Evolutionary conservation across 345 rosid genomes (phyloP).

Genomic region (Aquilaria sinensis): DNA sequence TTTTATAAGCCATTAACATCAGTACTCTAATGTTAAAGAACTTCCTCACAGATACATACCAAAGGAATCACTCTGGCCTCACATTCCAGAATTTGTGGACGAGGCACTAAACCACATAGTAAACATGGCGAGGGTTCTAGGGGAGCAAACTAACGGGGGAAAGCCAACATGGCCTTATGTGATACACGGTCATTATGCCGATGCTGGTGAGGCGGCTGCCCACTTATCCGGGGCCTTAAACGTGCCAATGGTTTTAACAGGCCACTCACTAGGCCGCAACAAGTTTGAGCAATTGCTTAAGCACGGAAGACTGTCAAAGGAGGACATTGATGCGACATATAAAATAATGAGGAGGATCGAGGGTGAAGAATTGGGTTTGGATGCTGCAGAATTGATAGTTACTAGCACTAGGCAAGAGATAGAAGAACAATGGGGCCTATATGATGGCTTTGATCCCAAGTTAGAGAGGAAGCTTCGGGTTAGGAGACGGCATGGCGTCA

Average conservation of each 20-base stretch:
- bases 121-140: slow-evolving; percentile 50
- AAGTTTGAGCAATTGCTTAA: slow-evolving; percentile 66
- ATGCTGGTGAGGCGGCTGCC: slow-evolving; percentile 61
- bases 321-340: slow-evolving; percentile 50
- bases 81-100: slow-evolving; percentile 55
- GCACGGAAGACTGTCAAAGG: slow-evolving; percentile 58
- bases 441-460: slow-evolving; percentile 63
- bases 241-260: slow-evolving; percentile 65
- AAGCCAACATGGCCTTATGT: slow-evolving; percentile 62
- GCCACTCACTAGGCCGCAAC: slow-evolving; percentile 65
- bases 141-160: slow-evolving; percentile 49
- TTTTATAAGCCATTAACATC: not conserved
- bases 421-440: slow-evolving; percentile 73
- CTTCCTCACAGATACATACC: slow-evolving; percentile 38
- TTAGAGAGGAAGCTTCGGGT: slow-evolving; percentile 64
- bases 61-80: slow-evolving; percentile 70
- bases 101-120: slow-evolving; percentile 56
- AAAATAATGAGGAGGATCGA: slow-evolving; percentile 60
- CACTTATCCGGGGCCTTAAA: slow-evolving; percentile 53
- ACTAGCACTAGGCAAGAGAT: slow-evolving; percentile 75
- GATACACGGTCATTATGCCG: slow-evolving; percentile 75
- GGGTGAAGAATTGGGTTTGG: slow-evolving; percentile 54
- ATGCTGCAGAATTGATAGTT: slow-evolving; percentile 59
- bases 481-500: slow-evolving; percentile 58
- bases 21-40: not conserved